Evolutionary conservation across 768 basidiomycete genomes (phyloP).

Genomic region (Lepiota venenata): DNA sequence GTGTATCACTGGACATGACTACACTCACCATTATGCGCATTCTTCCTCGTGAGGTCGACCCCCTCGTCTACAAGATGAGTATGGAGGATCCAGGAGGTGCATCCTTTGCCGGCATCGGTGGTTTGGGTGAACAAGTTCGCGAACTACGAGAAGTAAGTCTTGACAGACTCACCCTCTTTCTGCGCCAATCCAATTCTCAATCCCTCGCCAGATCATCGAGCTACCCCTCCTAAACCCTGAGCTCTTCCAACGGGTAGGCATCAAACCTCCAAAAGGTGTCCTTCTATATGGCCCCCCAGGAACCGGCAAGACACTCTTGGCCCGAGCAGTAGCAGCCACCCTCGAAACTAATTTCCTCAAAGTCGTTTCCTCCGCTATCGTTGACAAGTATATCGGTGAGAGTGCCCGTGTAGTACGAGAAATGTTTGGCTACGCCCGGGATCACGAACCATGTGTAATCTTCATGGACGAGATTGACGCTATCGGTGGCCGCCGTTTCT

Average conservation of each 20-base stretch:
- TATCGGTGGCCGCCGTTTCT: conserved; percentile 85
- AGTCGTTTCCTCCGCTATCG: conserved; percentile 97
- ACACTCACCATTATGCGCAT: conserved; percentile 99
- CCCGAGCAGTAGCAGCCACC: conserved; percentile 93
- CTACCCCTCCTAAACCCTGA: conserved; percentile 93
- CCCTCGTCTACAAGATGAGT: conserved; percentile 99
- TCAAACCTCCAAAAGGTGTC: conserved; percentile 95
- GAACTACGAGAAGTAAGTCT: conserved; percentile 85
- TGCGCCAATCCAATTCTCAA: background rate
- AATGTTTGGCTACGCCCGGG: conserved; percentile 97
- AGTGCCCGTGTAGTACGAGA: conserved; percentile 94
- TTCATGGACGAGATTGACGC: conserved; percentile 99
- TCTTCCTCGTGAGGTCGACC: conserved; percentile 95
- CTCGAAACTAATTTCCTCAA: conserved; percentile 96
- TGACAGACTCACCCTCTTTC: background rate
- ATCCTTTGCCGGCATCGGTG: conserved; percentile 95
- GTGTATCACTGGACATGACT: conserved; percentile 99
- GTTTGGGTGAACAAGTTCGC: conserved; percentile 92
- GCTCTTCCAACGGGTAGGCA: conserved; percentile 92
- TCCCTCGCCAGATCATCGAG: conserved; percentile 75
- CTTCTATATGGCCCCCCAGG: conserved; percentile 95
- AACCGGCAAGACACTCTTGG: conserved; percentile 94
- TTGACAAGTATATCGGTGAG: conserved; percentile 98
- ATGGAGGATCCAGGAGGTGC: conserved; percentile 96
- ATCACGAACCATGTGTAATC: conserved; percentile 98